phyloP scores from a whole-genome alignment of 2,329 filamentous ascomycete genomes.

The Claviceps sp. region DNA sequence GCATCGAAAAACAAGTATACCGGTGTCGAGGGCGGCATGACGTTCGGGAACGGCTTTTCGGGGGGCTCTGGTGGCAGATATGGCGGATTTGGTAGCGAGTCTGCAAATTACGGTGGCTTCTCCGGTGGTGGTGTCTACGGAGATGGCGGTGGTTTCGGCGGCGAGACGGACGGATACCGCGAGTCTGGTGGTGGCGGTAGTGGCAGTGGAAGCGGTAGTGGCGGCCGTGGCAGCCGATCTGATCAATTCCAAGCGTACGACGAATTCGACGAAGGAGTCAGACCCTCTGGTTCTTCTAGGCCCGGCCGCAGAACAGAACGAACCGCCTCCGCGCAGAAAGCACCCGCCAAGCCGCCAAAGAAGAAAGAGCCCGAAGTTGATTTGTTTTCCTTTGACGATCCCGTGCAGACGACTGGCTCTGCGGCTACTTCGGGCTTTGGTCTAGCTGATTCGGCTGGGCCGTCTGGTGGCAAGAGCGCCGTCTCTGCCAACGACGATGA shows the following conservation, averaged over 20 bases:
- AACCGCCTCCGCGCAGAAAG: conserved; percentile 22
- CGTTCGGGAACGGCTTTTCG: conserved; percentile 42
- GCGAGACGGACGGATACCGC: conserved; percentile 62
- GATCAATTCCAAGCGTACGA: conserved; percentile 95
- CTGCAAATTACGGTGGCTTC: conserved; percentile 54
- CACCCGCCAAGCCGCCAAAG: conserved; percentile 52
- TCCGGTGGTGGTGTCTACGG: conserved; percentile 71
- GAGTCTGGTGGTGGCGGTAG: conserved; percentile 88
- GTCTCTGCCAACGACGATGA: conserved; percentile 51
- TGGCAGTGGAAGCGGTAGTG: conserved; percentile 32
- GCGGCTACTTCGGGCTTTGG: conserved; percentile 32
- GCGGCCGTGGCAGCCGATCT: conserved; percentile 40
- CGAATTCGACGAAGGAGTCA: conserved; percentile 71
- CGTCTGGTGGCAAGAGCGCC: conserved; percentile 8
- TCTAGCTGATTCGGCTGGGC: conserved; percentile 29
- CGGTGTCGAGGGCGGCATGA: conserved; percentile 73
- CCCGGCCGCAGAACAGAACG: conserved; percentile 21
- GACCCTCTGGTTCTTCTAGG: conserved; percentile 32
- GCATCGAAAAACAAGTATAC: conserved; percentile 88
- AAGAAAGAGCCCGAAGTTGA: conserved; percentile 83
- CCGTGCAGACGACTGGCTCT: conserved; percentile 36
- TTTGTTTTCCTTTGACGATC: conserved; percentile 84
- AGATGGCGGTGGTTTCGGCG: conserved; percentile 77
- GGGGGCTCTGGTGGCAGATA: conserved; percentile 45
- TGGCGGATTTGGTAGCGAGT: conserved; percentile 86